Conservation (phyloP, 192 early-diverging fungal species). For the Backusella macrospora region DNA sequence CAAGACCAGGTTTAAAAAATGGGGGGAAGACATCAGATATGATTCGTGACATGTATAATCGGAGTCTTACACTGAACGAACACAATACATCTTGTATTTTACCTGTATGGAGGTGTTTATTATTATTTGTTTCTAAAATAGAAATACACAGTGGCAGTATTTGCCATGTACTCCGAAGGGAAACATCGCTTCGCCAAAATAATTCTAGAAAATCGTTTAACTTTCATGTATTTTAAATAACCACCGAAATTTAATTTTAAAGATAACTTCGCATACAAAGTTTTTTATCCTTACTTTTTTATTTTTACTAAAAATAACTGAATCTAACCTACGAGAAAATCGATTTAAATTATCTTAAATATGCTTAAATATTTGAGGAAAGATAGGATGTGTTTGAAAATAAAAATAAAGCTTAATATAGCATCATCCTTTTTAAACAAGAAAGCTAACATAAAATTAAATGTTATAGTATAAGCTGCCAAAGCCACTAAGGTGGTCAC, state of each 20-base stretch:
- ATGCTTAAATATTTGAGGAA: background rate
- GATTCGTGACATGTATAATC: constrained; percentile 3
- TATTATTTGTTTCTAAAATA: constrained; percentile 10
- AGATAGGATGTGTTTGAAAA: background rate
- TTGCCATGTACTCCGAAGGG: background rate
- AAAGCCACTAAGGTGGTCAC: background rate
- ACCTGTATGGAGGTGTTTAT: background rate
- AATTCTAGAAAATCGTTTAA: background rate
- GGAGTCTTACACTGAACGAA: background rate
- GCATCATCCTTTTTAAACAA: background rate
- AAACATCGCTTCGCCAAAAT: background rate
- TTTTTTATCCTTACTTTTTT: background rate
- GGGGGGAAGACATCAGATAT: background rate
- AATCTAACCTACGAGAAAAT: background rate
- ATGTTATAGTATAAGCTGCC: background rate
- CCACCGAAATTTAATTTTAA: background rate
- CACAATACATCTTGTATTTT: background rate
- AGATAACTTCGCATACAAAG: background rate
- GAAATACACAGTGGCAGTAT: background rate
- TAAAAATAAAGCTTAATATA: background rate
- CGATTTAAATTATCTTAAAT: background rate
- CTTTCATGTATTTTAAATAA: background rate
- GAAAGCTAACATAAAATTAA: background rate
- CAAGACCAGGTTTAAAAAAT: background rate
- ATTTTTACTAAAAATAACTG: background rate